Evolutionary conservation across 2,329 filamentous ascomycete species (phyloP).

Genomic region (Aspergillus sojae): DNA sequence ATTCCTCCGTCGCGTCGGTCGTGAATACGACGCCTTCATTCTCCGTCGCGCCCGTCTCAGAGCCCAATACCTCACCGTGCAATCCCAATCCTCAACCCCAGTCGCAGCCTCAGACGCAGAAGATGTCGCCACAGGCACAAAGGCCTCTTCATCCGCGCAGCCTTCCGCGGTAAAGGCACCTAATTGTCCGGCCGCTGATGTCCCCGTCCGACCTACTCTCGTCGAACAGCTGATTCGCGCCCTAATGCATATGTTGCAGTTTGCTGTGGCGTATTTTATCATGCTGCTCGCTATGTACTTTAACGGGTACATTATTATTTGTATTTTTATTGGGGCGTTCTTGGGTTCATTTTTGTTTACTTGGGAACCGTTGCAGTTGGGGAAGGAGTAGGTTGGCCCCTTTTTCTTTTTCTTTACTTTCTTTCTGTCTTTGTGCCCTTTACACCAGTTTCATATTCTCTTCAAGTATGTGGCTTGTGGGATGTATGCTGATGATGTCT

Average conservation of each 20-base stretch:
- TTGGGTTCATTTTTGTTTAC: constrained; percentile 73
- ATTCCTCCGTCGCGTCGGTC: constrained; percentile 67
- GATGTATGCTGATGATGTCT: background rate
- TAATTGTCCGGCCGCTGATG: background rate
- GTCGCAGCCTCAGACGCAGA: constrained; percentile 1
- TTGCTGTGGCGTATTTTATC: constrained; percentile 75
- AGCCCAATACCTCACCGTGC: constrained; percentile 22
- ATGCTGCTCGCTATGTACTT: constrained; percentile 71
- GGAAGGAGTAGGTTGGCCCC: constrained; percentile 23
- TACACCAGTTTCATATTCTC: background rate
- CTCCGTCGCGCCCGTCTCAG: constrained; percentile 52
- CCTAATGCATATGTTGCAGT: constrained; percentile 69
- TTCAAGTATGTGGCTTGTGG: background rate
- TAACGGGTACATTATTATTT: constrained; percentile 77
- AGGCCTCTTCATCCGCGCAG: background rate
- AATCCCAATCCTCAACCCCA: background rate
- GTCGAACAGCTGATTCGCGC: constrained; percentile 69
- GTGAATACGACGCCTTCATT: constrained; percentile 73
- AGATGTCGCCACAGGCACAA: background rate
- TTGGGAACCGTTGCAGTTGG: constrained; percentile 57
- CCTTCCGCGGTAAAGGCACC: background rate
- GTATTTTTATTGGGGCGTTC: constrained; percentile 75
- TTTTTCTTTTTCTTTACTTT: no score
- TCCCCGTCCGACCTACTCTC: constrained; percentile 58
- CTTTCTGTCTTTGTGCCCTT: no score